Base-by-base conservation (phyloP, 2,329 filamentous ascomycete species). In the Didymella sp. region DNA sequence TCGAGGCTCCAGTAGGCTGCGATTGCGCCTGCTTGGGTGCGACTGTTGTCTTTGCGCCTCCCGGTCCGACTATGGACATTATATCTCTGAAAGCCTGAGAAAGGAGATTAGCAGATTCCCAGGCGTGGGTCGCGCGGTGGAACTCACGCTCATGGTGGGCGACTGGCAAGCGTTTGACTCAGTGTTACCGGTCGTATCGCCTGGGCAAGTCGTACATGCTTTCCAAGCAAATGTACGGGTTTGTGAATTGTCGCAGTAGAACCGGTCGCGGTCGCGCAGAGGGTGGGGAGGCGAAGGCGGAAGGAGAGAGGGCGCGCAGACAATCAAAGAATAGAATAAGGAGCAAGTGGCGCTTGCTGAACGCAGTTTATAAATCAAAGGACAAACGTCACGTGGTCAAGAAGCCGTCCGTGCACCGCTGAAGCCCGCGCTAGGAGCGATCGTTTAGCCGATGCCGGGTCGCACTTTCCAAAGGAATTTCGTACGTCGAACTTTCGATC, bases 141-240 rank as follows among this genome's bases (percentile, higher is more conserved):
- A 40, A 71, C 75, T 73, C 63, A 77, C 75, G 61, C 70, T 77
- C 75, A 77, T 77, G 53, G 59, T 72, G 67, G 62, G 67, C 62
- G 58, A 59, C 58, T 66, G 58, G 63, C 62, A 66, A 67, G 53
- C 60, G 58, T 60, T 72, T 73, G 71, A 73, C 72, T 75, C 72
- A 75, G 72, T 66, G 64, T 65, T 72, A 69, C 72, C 70, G 68
- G 69, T 70, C 72, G 66, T 68, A 64, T 70, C 66, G 68, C 60
- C 68, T 70, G 51, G 61, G 62, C 64, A 69, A 69, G 65, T 71
- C 65, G 69, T 54, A 69, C 73, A 75, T 75, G 68, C 71, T 71
- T 73, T 66, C 66, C 66, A 56, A 53, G 58, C 43, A 40, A 22
- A 49, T 22, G 47, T 58, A 55, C 44, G 21, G 21, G 12, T 37